Evolutionary conservation across 306 rosid genomes (phyloP).

Genomic region (Begonia loranthoides): DNA sequence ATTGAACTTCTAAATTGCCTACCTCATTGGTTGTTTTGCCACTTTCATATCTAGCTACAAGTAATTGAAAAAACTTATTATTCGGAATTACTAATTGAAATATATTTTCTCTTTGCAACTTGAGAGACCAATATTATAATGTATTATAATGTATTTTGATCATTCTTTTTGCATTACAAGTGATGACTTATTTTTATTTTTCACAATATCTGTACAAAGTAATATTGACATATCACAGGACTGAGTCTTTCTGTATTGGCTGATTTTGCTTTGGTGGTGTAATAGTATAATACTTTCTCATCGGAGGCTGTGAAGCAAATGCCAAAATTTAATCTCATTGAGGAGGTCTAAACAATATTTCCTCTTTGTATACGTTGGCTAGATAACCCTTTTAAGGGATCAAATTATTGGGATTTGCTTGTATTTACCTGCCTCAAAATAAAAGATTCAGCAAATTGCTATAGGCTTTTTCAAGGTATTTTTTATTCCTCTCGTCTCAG

Average conservation of each 20-base stretch:
- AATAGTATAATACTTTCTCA: conserved; percentile 65
- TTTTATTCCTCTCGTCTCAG: conserved; percentile 22
- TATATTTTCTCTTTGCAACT: too few relatives aligned
- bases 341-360: conserved; percentile 43
- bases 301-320: conserved; percentile 77
- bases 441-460: not conserved
- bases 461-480: conserved; percentile 1
- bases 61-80: too few relatives aligned
- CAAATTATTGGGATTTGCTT: not conserved
- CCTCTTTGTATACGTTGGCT: not conserved
- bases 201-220: too few relatives aligned
- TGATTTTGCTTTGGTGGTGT: conserved; percentile 10
- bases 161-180: conserved; percentile 1
- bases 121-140: too few relatives aligned
- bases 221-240: too few relatives aligned
- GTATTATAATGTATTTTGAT: too few relatives aligned
- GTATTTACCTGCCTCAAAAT: conserved; percentile 1
- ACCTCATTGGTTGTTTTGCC: too few relatives aligned
- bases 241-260: not conserved
- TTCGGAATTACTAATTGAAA: too few relatives aligned
- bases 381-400: too few relatives aligned
- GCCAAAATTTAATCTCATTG: conserved; percentile 80
- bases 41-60: too few relatives aligned
- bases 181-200: too few relatives aligned
- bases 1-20: too few relatives aligned